Evolutionary conservation across 176 grass and related monocot species (phyloP), one percentile per base, ranked within the genome.

Genomic region (Ensete glaucum): DNA sequence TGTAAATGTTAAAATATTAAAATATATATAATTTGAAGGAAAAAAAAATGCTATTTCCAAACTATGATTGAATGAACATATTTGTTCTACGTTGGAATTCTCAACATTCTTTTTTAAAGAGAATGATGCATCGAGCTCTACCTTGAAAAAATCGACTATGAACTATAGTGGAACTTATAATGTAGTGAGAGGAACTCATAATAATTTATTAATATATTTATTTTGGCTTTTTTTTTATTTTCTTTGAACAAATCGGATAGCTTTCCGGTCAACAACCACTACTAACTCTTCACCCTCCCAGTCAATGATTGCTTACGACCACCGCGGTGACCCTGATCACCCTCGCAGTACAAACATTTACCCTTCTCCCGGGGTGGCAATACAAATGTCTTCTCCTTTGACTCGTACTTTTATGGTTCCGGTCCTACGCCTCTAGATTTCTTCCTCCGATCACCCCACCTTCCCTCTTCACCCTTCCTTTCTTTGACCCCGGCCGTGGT

Each of bases 301-400:
- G 63, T 65, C 21, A 65, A 65, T 65, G 23, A 12, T 65, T 65
- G 24, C 63, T 65, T 65, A 65, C 11, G 63, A 65, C 23, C 8
- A 65, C 63, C 63, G 23, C 63, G 20, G 24, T 20, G 63, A 29
- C 21, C 1, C 63, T 65, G 63, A 65, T 20, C 62, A 19, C 21
- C 21, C n/a, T 62, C 58, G 24, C 20, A 1, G 20, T 12, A 19
- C 20, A 64, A 24, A n/a, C 15, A 16, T 50, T 50, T 69, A 50
- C 19, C 50, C 3, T 15, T 8, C 43, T 52, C 67, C 67, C 17
- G 15, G 17, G 8, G n/a, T 49, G 67, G 43, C 4, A 6, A 43
- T 50, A 70, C 51, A 70, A 70, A 70, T 51, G 67, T 50, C 14
- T 15, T 20, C 67, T 69, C 43, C 67, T 70, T 70, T 51, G 67